Evolutionary conservation across 176 grass and related monocot species (phyloP), one percentile per base, ranked within the genome.

Genomic region (Thinopyrum elongatum): DNA sequence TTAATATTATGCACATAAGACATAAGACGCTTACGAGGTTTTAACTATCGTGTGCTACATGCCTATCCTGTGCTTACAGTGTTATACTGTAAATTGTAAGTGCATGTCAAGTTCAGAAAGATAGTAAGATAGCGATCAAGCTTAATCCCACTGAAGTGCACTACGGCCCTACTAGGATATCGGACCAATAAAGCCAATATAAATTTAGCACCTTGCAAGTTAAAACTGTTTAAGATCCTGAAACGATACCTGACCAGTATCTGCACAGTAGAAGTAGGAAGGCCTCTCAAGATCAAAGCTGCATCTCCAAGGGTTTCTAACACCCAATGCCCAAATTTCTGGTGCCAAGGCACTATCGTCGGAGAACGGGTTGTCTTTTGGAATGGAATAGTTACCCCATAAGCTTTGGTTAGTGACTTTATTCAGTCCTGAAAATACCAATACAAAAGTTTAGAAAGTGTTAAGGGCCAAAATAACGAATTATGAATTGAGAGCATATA

Each of bases 281-380:
- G 97, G 90, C 67, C 76, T 92, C 12, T 90, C 46, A 3, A 85
- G 80, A 82, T 99, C 94, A 76, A 99, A 99, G 79, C 94, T 96
- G 83, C 97, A 99, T 78, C 90, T 90, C 97, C 97, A 99, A 3
- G 97, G 94, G 74, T 99, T 99, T 83, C 97, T 92, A 75, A 99
- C 80, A 84, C 94, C 94, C 49, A 93, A 76, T 23, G 97, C 94
- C 92, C 94, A 99, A 79, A 99, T 94, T 85, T 96, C 97, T 46
- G 70, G 86, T 80, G 76, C 57, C 57, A 99, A 65, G 61, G 46
- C 88, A 22, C 59, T 88, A 78, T 90, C 92, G 23, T 90, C 86
- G 10, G 85, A 16, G 12, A 62, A 96, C 0, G 97, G 97, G 65
- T 99, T 99, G 79, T 96, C 97, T 70, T 99, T 96, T 65, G 97